Conservation (phyloP, 768 basidiomycete genomes). For the Auricularia heimuer region DNA sequence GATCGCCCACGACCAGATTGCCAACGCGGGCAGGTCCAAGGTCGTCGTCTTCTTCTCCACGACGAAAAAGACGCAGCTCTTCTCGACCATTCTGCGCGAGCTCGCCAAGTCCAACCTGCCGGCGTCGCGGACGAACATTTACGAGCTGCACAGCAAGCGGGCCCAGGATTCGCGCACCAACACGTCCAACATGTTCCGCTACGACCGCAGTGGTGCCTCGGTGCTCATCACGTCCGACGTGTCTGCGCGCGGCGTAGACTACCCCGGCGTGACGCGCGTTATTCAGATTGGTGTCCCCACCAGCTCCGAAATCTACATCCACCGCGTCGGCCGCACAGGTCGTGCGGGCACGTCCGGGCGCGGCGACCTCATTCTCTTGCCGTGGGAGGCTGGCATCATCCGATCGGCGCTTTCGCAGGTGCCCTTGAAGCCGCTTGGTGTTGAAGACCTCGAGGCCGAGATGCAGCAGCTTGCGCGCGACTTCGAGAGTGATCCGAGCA, state of each 20-base stretch:
- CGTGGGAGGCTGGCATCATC: slow-evolving; percentile 69
- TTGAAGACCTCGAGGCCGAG: slow-evolving; percentile 37
- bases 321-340: slow-evolving; percentile 80
- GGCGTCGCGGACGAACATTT: slow-evolving; percentile 43
- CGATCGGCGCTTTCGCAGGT: slow-evolving; percentile 51
- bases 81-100: slow-evolving; percentile 48
- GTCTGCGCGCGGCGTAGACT: slow-evolving; percentile 82
- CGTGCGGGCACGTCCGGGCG: slow-evolving; percentile 52
- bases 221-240: slow-evolving; percentile 82
- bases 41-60: slow-evolving; percentile 78
- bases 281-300: slow-evolving; percentile 83
- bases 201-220: slow-evolving; percentile 38
- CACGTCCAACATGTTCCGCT: slow-evolving; percentile 52
- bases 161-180: slow-evolving; percentile 45
- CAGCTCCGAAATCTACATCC: slow-evolving; percentile 64
- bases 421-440: slow-evolving; percentile 53
- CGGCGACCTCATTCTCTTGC: slow-evolving; percentile 71
- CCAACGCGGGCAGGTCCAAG: slow-evolving; percentile 57
- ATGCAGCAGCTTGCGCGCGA: slow-evolving; percentile 35
- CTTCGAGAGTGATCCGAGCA: slow-evolving; percentile 36
- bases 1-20: slow-evolving; percentile 80
- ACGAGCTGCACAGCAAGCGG: slow-evolving; percentile 78
- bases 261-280: slow-evolving; percentile 79
- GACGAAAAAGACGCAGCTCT: slow-evolving; percentile 75
- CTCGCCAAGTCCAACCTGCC: slow-evolving; percentile 39